phyloP scores from a whole-genome alignment of 306 rosid species.

The Acacia melanoxylon region DNA sequence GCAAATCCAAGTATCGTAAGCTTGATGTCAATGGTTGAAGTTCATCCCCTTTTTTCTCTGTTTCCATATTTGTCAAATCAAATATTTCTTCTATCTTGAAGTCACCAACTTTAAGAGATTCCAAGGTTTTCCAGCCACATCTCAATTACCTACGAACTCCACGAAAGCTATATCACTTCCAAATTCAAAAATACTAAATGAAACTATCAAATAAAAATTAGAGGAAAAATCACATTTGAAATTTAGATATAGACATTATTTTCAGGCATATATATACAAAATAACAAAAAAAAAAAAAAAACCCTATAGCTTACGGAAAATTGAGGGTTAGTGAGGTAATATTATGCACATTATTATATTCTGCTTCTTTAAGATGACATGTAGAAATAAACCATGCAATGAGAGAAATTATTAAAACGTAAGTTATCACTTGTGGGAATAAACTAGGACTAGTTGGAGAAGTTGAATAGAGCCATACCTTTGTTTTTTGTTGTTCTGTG shows the following conservation, averaged over 20 bases:
- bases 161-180: neutral
- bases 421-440: neutral
- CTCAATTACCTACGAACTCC: neutral
- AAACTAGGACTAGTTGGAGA: too few species aligned
- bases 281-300: neutral
- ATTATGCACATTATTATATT: neutral
- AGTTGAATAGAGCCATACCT: neutral
- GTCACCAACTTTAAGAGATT: neutral
- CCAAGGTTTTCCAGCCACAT: neutral
- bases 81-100: neutral
- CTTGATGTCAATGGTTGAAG: neutral
- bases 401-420: neutral
- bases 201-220: neutral
- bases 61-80: neutral
- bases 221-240: neutral
- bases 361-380: neutral
- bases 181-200: too few species aligned
- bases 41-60: too few species aligned
- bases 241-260: neutral
- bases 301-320: neutral
- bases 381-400: neutral
- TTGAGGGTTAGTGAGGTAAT: neutral
- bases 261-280: neutral
- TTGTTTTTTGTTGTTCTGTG: neutral
- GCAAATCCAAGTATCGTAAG: neutral